Evolutionary conservation across 2,329 filamentous ascomycete species (phyloP), one percentile per base, ranked within the genome.

Genomic region (Scedosporium apiospermum): DNA sequence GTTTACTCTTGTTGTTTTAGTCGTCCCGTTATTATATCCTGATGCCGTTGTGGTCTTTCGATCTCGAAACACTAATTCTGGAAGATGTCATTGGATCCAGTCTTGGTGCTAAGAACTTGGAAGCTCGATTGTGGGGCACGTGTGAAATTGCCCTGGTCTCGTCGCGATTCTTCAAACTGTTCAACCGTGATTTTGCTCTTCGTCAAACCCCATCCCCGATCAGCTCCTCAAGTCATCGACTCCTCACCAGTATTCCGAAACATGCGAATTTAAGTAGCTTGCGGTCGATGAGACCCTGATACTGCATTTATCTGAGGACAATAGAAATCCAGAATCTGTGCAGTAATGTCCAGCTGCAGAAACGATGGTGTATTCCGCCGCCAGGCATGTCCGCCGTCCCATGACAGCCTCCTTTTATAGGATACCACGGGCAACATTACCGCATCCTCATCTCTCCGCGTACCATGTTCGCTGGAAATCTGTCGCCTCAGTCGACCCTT

Each of bases 401-500:
- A 53, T 23, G 60, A 58, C 53, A 23, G 26, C 60, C 14, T 14
- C 53, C 53, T 26, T 62, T 38, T 16, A 18, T 51, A 41, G 51
- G 41, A 10, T 58, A 34, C 51, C 59, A 23, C 27, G n/a, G 1
- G n/a, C 16, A 10, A 27, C 18, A 53, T 34, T n/a, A 9, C 41
- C 26, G 21, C n/a, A 49, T 49, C 42, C 70, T 58, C 69, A 71
- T 64, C 68, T 68, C 65, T 74, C 71, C 70, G 69, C 71, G 65
- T 66, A 68, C 60, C 74, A 75, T 68, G 67, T 72, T 64, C 77
- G 80, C 74, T 81, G 78, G 74, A 76, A 80, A 66, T 75, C 76
- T 57, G 71, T 70, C 9, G 68, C 73, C 46, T 70, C 72, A n/a
- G 66, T 38, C 10, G 10, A 38, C 6, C 69, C 44, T 58, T 42